phyloP scores from a whole-genome alignment of 257 asterid species.

The Apocynum venetum region DNA sequence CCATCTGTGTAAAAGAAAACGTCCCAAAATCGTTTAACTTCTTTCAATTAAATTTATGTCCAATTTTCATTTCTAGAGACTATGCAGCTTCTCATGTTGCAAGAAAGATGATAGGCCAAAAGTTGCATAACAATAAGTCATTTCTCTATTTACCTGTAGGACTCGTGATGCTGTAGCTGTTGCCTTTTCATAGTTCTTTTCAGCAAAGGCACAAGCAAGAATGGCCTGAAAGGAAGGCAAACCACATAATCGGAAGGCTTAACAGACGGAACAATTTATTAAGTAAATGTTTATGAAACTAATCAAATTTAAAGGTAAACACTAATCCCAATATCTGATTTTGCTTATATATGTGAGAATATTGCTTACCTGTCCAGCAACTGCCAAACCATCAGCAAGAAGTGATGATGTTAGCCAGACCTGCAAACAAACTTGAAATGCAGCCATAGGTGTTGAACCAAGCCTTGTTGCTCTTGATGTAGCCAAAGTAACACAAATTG shows the following conservation, averaged over 20 bases:
- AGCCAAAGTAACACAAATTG: constrained; percentile 83
- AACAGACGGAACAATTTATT: neutral
- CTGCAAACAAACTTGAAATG: constrained; percentile 89
- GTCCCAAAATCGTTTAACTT: neutral
- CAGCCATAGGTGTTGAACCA: constrained; percentile 88
- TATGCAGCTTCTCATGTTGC: too few relatives aligned
- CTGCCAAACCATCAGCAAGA: constrained; percentile 96
- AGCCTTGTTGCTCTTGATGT: constrained; percentile 90
- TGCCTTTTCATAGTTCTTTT: constrained; percentile 78
- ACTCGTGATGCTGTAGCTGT: constrained; percentile 76
- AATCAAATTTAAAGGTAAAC: too few relatives aligned
- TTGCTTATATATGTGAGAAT: neutral
- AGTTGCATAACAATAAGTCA: neutral
- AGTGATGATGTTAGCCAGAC: constrained; percentile 93
- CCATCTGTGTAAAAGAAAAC: constrained; percentile 53
- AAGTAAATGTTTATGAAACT: too few relatives aligned
- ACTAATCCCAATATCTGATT: too few relatives aligned
- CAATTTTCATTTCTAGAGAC: too few relatives aligned
- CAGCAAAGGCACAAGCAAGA: constrained; percentile 96
- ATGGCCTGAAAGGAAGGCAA: constrained; percentile 52
- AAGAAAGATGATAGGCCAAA: too few relatives aligned
- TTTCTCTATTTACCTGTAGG: constrained; percentile 46
- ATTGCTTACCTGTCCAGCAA: constrained; percentile 85
- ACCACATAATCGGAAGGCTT: neutral
- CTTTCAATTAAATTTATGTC: too few relatives aligned